Base-by-base conservation (phyloP, 1,284 basidiomycete genomes). In the Cryptococcus sp. region DNA sequence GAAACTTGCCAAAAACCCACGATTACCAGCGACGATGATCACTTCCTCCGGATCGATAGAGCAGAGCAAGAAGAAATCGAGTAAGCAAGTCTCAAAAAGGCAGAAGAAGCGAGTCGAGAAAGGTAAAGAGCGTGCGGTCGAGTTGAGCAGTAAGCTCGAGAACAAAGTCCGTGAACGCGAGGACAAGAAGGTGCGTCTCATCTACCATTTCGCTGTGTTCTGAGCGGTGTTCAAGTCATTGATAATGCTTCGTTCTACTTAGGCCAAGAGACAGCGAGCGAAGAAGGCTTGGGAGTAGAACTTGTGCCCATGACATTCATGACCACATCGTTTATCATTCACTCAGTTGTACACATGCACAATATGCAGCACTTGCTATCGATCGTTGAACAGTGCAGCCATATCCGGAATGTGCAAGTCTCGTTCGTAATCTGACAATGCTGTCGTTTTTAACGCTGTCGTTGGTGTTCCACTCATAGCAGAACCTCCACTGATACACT, bases 1-100 rank as follows among this genome's bases (percentile, higher is more conserved):
- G 37, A 76, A 76, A 57, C 54, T 76, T 10, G 69, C 72, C 43
- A 74, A 74, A 52, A 75, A 76, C 63, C 56, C 67, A 46, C 65
- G 74, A 16, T 57, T 76, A 5, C 74, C 74, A 46, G 74, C 74
- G 16, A 76, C 74, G n/a, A 76, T 76, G 74, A 64, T 76, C 45
- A 72, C 66, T n/a, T 61, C 72, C 0, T 47, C 57, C 5, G 72
- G 74, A 10, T 45, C 58, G 3, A 59, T 76, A 26, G 63, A 70
- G 57, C 40, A 55, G 29, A 62, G 58, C 3, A 67, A 70, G 53
- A 75, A 72, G 59, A 59, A 64, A 39, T 48, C 40, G 20, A 56
- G 58, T 46, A 40, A 47, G 17, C 53, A 64, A 39, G 46, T 60
- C 13, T 60, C 61, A 23, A 69, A 69, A 59, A 65, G 62, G 50